phyloP scores from a whole-genome alignment of 306 rosid genomes.

The Acacia acuminata region DNA sequence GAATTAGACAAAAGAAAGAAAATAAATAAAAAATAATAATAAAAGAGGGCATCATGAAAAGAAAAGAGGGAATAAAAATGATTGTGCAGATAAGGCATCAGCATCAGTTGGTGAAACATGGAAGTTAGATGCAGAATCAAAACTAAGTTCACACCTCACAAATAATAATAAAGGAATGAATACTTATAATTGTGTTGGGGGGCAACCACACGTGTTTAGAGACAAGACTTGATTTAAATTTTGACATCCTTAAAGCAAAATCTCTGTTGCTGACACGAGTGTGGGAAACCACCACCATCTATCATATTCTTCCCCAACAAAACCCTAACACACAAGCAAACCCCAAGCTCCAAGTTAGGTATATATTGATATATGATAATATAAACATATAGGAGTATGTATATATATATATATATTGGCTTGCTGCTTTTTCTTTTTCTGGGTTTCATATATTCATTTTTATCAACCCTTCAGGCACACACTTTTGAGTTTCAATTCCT shows the following conservation, averaged over 20 bases:
- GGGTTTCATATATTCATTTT: neutral
- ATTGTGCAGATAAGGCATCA: constrained; percentile 12
- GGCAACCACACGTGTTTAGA: constrained; percentile 6
- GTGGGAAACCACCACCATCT: neutral
- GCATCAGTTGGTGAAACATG: constrained; percentile 11
- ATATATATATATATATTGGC: neutral
- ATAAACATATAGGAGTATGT: too few species aligned
- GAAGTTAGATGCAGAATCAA: neutral
- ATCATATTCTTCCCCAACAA: neutral
- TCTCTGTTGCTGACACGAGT: constrained; percentile 6
- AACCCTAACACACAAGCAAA: neutral
- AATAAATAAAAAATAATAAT: neutral
- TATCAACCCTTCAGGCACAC: neutral
- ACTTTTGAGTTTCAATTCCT: neutral
- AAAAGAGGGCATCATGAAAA: neutral
- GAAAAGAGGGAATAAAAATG: constrained; percentile 4
- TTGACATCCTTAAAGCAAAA: constrained; percentile 1
- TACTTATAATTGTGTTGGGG: neutral
- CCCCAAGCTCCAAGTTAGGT: neutral
- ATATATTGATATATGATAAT: neutral
- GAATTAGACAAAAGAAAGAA: neutral
- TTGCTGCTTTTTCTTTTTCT: neutral
- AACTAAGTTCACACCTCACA: neutral
- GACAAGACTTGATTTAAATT: neutral
- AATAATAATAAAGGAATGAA: neutral